A percentile compares a stretch with the other conserved stretches of the same genome.
These are phyloP conservation scores for Colletotrichum abscissum DNA, from an alignment of 2,329 filamentous ascomycete genomes.

Conservation along the genomic window DNA sequence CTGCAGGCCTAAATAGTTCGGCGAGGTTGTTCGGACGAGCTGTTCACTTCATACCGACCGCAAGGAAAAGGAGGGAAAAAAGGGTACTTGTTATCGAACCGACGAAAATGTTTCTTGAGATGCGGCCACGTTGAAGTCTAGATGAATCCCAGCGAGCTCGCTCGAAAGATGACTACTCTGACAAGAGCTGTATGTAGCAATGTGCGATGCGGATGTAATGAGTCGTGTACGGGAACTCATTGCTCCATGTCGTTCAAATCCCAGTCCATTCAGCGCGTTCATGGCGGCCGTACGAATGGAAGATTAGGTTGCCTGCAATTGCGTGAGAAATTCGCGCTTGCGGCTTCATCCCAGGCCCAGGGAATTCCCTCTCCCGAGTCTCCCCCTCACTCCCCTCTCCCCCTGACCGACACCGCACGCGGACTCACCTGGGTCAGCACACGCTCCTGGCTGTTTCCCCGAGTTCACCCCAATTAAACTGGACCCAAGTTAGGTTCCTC, in stretches of 20 bases:
- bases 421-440: background rate
- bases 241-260: background rate
- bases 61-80: background rate
- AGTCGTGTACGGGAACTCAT: slow-evolving; percentile 17
- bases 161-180: background rate
- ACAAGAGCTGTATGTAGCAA: too few relatives aligned
- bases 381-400: background rate
- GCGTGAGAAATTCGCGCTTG: background rate
- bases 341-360: slow-evolving; percentile 2
- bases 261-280: background rate
- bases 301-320: background rate
- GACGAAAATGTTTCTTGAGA: background rate
- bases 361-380: background rate
- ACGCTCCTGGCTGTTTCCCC: slow-evolving; percentile 29
- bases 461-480: slow-evolving; percentile 21
- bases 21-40: background rate
- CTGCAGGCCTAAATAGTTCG: background rate
- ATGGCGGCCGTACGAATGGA: background rate
- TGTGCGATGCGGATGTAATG: background rate
- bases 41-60: background rate
- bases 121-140: background rate
- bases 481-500: background rate
- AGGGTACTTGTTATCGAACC: background rate
- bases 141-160: background rate
- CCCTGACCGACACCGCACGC: slow-evolving; percentile 11